These are phyloP conservation scores for Hordeum pubiflorum DNA, from an alignment of 202 grass and related monocot genomes.

Conservation along the genomic window DNA sequence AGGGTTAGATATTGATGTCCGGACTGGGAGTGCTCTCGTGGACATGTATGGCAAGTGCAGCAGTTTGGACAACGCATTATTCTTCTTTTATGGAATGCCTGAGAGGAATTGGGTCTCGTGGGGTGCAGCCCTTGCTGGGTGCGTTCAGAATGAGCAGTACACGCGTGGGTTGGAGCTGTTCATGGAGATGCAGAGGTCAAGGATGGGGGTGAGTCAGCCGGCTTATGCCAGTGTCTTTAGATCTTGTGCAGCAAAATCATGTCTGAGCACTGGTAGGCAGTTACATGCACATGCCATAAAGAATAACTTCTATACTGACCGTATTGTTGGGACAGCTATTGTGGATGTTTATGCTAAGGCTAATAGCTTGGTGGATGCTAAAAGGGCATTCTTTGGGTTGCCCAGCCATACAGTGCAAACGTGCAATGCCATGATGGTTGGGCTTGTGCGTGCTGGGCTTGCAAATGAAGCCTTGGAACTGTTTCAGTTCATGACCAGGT, in stretches of 20 bases:
- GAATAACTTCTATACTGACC: constrained; percentile 54
- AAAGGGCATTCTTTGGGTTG: constrained; percentile 57
- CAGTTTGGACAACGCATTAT: constrained; percentile 45
- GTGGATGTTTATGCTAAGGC: constrained; percentile 75
- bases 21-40: constrained; percentile 50
- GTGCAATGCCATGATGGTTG: constrained; percentile 89
- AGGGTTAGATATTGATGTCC: constrained; percentile 51
- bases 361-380: constrained; percentile 55
- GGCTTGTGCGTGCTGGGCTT: constrained; percentile 50
- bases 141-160: constrained; percentile 60
- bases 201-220: constrained; percentile 54
- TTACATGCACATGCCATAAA: constrained; percentile 80
- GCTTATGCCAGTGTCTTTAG: constrained; percentile 84
- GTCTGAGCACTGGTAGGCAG: constrained; percentile 41
- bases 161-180: constrained; percentile 48
- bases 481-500: constrained; percentile 56
- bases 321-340: constrained; percentile 73
- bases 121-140: constrained; percentile 57
- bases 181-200: constrained; percentile 63
- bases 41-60: constrained; percentile 83
- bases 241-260: constrained; percentile 46
- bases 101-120: constrained; percentile 78
- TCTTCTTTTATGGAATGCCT: constrained; percentile 55
- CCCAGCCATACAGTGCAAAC: constrained; percentile 47
- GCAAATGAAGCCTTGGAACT: constrained; percentile 47